A percentile compares a stretch with the other conserved stretches of the same genome.
These are phyloP conservation scores for Ilyonectria robusta DNA, from an alignment of 2,329 filamentous ascomycete species.

Conservation along the genomic window DNA sequence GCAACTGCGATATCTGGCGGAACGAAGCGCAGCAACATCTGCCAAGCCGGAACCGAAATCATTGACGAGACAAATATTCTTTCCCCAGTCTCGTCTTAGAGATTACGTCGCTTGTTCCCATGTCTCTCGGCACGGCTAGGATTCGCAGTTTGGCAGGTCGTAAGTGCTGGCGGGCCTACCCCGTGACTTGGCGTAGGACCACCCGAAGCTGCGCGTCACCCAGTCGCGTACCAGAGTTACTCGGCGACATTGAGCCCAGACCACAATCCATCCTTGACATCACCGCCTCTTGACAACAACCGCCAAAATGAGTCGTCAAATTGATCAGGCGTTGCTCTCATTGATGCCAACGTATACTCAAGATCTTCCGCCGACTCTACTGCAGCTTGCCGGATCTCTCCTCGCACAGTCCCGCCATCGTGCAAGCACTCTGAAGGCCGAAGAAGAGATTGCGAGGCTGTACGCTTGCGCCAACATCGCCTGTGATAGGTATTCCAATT, in stretches of 20 bases:
- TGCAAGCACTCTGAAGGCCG: conserved; percentile 82
- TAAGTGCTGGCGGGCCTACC: conserved; percentile 2
- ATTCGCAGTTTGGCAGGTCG: not conserved
- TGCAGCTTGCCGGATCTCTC: conserved; percentile 79
- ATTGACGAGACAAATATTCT: not conserved
- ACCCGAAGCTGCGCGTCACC: conserved; percentile 18
- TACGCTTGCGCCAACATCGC: conserved; percentile 92
- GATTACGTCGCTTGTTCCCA: not conserved
- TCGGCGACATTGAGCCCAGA: not conserved
- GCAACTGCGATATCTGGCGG: not conserved
- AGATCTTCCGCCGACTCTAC: conserved; percentile 76
- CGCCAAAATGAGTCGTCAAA: conserved; percentile 76
- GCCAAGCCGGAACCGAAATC: not conserved
- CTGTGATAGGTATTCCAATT: conserved; percentile 77
- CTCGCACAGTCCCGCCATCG: conserved; percentile 85
- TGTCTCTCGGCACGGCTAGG: not conserved
- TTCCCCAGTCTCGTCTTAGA: not conserved
- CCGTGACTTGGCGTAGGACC: conserved; percentile 29
- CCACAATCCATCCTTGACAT: conserved; percentile 22
- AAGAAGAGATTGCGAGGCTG: conserved; percentile 88
- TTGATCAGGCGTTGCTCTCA: conserved; percentile 81
- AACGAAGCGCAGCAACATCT: not conserved
- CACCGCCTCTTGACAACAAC: not conserved
- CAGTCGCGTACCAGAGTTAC: conserved; percentile 5
- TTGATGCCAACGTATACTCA: conserved; percentile 81